A percentile compares a stretch with the other conserved stretches of the same genome.
Conservation (phyloP, 2,329 filamentous ascomycete genomes). For the Colletotrichum gloeosporioides region DNA sequence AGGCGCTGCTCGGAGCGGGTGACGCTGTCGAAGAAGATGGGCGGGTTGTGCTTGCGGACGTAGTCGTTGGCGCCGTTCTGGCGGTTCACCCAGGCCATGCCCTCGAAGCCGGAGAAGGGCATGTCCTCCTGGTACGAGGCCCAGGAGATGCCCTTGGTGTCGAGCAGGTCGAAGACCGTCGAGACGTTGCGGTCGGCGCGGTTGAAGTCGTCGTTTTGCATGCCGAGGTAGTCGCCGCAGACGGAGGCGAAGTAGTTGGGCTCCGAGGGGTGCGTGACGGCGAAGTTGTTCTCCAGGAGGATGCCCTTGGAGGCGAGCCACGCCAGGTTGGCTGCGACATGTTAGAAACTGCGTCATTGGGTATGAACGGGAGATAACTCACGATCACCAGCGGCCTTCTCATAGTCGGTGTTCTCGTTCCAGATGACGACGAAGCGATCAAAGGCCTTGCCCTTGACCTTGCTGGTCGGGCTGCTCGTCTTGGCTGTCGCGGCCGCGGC, state of each 20-base stretch:
- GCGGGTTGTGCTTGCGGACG: constrained; percentile 81
- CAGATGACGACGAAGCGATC: constrained; percentile 76
- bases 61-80: constrained; percentile 74
- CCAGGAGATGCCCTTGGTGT: constrained; percentile 70
- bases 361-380: neutral
- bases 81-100: constrained; percentile 67
- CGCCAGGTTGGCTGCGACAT: constrained; percentile 26
- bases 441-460: constrained; percentile 75
- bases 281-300: constrained; percentile 44
- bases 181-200: constrained; percentile 65
- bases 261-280: constrained; percentile 68
- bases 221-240: constrained; percentile 69
- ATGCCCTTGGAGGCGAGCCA: constrained; percentile 35
- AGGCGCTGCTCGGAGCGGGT: constrained; percentile 64
- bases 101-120: constrained; percentile 78
- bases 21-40: constrained; percentile 70
- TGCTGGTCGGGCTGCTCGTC: constrained; percentile 64
- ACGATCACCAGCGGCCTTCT: constrained; percentile 65
- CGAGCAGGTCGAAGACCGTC: constrained; percentile 72
- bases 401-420: constrained; percentile 79
- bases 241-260: constrained; percentile 72
- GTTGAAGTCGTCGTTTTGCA: constrained; percentile 66
- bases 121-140: constrained; percentile 79
- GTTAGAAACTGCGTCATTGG: neutral
- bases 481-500: constrained; percentile 65